Base-by-base conservation (phyloP, 768 basidiomycete genomes). In the Ramaria rubella region DNA sequence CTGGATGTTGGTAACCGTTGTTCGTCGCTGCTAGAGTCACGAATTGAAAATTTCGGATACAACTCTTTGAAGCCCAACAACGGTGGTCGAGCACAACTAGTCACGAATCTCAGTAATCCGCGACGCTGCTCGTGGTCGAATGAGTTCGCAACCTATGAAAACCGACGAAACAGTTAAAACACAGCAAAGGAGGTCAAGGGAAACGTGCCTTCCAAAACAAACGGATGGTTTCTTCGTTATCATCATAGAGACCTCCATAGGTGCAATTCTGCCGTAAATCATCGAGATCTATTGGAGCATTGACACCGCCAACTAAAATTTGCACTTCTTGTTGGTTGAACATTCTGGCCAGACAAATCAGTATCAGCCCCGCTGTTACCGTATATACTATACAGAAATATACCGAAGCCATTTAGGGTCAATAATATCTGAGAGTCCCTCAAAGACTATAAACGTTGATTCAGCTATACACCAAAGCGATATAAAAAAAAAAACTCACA, bases 321-420 rank as follows among this genome's bases (percentile, higher is more conserved):
- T 94, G 93, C 3, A 97, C 75, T 69, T 98, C 96, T 66, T 91
- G 88, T 61, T 95, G 94, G 68, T 97, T 95, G 73, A 98, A 99
- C 90, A 98, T 94, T 44, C 92, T 90, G 59, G 21, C 14, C 24
- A 63, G 59, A 66, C 63, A 62, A 61, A 48, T 34, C 19, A 50
- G 15, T 36, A 24, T 27, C 27, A 27, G 29, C 6, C n/a, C n/a
- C n/a, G 19, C 24, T n/a, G 21, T 29, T 8, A 54, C 36, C 21
- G 2, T 19, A 24, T n/a, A 23, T 26, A 12, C 21, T 23, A 24
- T 54, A 49, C 40, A 6, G 15, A 17, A 15, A 67, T 70, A 34
- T 43, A 86, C 82, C 85, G 75, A 21, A 95, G 77, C 90, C 90
- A 97, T 63, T 90, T 89, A 0, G 82, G 83, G 59, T 95, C 87